phyloP scores from a whole-genome alignment of 2,329 filamentous ascomycete species.

The Ceratocystis lukuohia region DNA sequence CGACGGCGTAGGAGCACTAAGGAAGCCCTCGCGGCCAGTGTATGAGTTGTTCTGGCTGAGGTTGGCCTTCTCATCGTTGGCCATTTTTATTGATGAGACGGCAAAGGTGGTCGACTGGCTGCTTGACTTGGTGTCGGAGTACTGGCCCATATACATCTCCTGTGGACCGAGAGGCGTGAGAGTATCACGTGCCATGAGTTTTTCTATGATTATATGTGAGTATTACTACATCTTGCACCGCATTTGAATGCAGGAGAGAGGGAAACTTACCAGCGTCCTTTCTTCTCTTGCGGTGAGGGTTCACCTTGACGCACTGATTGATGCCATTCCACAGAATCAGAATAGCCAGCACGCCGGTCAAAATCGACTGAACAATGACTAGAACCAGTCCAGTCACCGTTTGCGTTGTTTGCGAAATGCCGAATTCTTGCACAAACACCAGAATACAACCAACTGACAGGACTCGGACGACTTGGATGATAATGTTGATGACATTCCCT shows the following conservation, averaged over 20 bases:
- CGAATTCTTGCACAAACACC: conserved; percentile 86
- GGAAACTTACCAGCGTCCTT: conserved; percentile 68
- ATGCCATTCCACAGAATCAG: conserved; percentile 83
- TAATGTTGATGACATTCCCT: conserved; percentile 83
- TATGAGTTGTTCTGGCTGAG: conserved; percentile 1
- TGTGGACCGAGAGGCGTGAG: conserved; percentile 74
- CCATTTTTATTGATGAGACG: conserved; percentile 29
- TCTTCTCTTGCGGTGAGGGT: conserved; percentile 76
- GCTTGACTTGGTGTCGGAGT: conserved; percentile 24
- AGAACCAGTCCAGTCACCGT: conserved; percentile 87
- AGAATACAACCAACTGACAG: conserved; percentile 80
- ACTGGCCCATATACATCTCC: not conserved
- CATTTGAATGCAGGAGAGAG: not conserved
- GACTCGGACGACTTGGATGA: conserved; percentile 78
- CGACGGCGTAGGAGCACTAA: not conserved
- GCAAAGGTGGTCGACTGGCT: conserved; percentile 33
- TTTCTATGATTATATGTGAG: conserved; percentile 43
- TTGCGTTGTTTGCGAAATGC: conserved; percentile 80
- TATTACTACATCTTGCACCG: conserved; percentile 14
- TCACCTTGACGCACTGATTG: conserved; percentile 68
- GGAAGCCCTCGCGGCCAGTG: conserved; percentile 6
- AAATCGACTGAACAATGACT: conserved; percentile 74
- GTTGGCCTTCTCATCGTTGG: conserved; percentile 19
- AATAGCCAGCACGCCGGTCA: conserved; percentile 73
- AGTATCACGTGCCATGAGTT: conserved; percentile 50